phyloP scores from a whole-genome alignment of 192 early-diverging fungal genomes.

The Coemansia sp. region DNA sequence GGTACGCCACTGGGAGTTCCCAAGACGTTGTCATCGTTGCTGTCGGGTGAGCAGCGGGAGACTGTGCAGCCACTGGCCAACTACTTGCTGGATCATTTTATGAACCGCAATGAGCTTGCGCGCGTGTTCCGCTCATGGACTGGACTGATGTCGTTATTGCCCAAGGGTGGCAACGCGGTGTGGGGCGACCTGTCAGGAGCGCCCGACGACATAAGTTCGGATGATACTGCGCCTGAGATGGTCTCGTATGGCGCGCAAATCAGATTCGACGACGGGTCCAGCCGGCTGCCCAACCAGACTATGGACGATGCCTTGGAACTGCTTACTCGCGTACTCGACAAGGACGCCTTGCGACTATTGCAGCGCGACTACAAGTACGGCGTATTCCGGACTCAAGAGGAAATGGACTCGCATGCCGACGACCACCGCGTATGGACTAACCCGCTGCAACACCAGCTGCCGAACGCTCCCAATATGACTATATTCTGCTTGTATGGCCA shows the following conservation, averaged over 20 bases:
- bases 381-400: conserved; percentile 58
- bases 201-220: conserved; percentile 66
- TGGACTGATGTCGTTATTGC: conserved; percentile 74
- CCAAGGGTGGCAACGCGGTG: conserved; percentile 78
- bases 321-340: conserved; percentile 58
- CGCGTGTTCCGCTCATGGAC: conserved; percentile 82
- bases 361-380: conserved; percentile 67
- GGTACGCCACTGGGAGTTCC: conserved; percentile 86
- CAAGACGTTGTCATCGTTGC: conserved; percentile 73
- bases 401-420: conserved; percentile 62
- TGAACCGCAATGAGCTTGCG: conserved; percentile 72
- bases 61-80: conserved; percentile 77
- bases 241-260: conserved; percentile 61
- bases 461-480: conserved; percentile 71
- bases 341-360: conserved; percentile 58
- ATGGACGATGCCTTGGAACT: conserved; percentile 57
- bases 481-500: conserved; percentile 85
- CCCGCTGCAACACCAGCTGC: conserved; percentile 72
- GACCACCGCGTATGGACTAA: conserved; percentile 77
- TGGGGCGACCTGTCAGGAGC: conserved; percentile 72
- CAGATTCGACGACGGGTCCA: conserved; percentile 44
- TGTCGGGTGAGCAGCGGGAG: conserved; percentile 83
- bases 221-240: conserved; percentile 4
- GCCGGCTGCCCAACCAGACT: conserved; percentile 37
- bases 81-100: conserved; percentile 83